Evolutionary conservation across 2,329 filamentous ascomycete genomes (phyloP).

Genomic region (Talaromyces funiculosus): DNA sequence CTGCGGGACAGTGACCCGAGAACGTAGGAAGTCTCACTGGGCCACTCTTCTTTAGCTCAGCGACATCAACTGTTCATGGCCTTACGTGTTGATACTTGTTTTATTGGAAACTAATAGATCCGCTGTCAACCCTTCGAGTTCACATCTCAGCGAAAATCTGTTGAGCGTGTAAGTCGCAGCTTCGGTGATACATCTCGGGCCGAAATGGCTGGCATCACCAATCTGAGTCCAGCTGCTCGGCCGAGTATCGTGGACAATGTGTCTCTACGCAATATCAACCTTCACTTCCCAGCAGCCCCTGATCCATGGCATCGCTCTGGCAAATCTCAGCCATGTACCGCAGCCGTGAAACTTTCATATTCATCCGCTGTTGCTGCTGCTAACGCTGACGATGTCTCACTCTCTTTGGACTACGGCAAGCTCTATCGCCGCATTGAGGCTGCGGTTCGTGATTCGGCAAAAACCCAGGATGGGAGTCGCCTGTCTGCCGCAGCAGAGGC

Average conservation of each 20-base stretch:
- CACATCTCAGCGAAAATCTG: neutral
- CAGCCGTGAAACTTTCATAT: constrained; percentile 40
- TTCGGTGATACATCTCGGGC: neutral
- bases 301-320: constrained; percentile 43
- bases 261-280: constrained; percentile 38
- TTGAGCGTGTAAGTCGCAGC: neutral
- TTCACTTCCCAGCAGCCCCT: constrained; percentile 38
- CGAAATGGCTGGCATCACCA: constrained; percentile 16
- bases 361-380: constrained; percentile 38
- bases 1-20: constrained; percentile 2
- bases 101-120: neutral
- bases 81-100: neutral
- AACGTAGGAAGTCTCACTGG: neutral
- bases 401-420: constrained; percentile 45
- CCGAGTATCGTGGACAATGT: constrained; percentile 35
- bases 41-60: neutral
- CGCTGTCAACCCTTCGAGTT: neutral
- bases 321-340: constrained; percentile 42
- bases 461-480: constrained; percentile 15
- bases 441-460: constrained; percentile 28
- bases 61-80: neutral
- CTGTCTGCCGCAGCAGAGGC: constrained; percentile 12
- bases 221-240: constrained; percentile 27
- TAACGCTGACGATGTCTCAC: constrained; percentile 39
- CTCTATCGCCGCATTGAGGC: constrained; percentile 39